phyloP scores from a whole-genome alignment of 208 protist species.

The Lotmaria passim region DNA sequence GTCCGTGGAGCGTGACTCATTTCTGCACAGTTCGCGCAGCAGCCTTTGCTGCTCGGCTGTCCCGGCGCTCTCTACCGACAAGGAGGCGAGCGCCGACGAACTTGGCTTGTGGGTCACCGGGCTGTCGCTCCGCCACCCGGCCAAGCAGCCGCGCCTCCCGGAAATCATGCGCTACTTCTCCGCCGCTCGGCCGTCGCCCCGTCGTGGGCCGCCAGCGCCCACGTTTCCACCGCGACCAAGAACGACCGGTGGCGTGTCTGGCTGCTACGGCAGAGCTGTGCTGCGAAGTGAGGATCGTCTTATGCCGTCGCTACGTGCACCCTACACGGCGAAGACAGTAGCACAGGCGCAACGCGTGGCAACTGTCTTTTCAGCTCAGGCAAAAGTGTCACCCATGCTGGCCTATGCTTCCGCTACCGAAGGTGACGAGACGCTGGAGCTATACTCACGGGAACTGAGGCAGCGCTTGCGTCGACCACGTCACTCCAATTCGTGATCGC shows the following conservation, averaged over 20 bases:
- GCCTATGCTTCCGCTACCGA: slow-evolving; percentile 17
- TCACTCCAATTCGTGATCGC: neutral
- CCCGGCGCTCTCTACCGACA: no score
- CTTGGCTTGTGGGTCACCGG: no score
- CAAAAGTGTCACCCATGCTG: slow-evolving; percentile 18
- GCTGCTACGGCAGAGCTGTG: neutral
- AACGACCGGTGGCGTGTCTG: neutral
- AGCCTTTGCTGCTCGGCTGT: no score
- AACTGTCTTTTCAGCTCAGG: neutral
- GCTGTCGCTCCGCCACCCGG: no score
- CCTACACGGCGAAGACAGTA: neutral
- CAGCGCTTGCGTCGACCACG: slow-evolving; percentile 23
- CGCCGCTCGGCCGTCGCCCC: neutral
- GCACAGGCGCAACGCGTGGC: neutral
- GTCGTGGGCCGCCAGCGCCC: neutral
- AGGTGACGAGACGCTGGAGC: slow-evolving; percentile 10
- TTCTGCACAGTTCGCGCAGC: no score
- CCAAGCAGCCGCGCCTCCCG: neutral
- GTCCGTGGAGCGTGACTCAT: no score
- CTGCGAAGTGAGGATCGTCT: neutral
- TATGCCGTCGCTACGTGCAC: no score
- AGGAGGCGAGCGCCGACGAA: no score
- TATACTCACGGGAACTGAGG: slow-evolving; percentile 30
- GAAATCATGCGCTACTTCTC: neutral
- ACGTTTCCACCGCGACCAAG: neutral